Evolutionary conservation across 257 asterid species (phyloP), one percentile per base, ranked within the genome.

Genomic region (Perilla frutescens): DNA sequence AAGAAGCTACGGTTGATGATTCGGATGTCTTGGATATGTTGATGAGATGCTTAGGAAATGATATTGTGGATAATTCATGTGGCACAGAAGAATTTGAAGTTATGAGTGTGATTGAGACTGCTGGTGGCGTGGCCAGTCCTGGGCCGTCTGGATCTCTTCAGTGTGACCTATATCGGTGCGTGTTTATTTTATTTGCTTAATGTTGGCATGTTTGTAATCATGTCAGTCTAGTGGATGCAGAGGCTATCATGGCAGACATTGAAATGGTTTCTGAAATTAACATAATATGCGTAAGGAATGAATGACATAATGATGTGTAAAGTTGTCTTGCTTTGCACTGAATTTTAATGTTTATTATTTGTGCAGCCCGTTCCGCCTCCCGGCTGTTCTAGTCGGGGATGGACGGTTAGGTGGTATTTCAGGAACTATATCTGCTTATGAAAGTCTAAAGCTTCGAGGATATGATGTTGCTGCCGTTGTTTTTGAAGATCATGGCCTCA

Each of bases 51-150:
- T 83, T 93, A 66, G 81, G 72, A 39, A 77, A 31, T 49, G 84
- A 71, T 54, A 37, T 55, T 36, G 76, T 20, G 47, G 76, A 81
- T 37, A 51, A 70, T 54, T 44, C 71, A 5, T n/a, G 62, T 48
- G 39, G 56, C 70, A 15, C 58, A 39, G 82, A 55, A 44, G 89
- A 81, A 67, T 29, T 65, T 58, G 83, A 83, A 50, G 88, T 76
- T 48, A 76, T 92, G 88, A 87, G 90, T 77, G 86, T 92, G 76
- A 81, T 92, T 64, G 99, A 95, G 84, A 95, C 97, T 78, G 97
- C 99, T 54, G 99, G 99, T 61, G 99, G 99, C 3, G 98, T 92
- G 68, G 97, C 98, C 59, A 95, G 99, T 80, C 99, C 99, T 4
- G 98, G 97, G 12, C 98, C 98, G 6, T 87, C 98, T 7, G 97